Base-by-base conservation (phyloP, 345 rosid species). In the Pseudoturritis turrita region DNA sequence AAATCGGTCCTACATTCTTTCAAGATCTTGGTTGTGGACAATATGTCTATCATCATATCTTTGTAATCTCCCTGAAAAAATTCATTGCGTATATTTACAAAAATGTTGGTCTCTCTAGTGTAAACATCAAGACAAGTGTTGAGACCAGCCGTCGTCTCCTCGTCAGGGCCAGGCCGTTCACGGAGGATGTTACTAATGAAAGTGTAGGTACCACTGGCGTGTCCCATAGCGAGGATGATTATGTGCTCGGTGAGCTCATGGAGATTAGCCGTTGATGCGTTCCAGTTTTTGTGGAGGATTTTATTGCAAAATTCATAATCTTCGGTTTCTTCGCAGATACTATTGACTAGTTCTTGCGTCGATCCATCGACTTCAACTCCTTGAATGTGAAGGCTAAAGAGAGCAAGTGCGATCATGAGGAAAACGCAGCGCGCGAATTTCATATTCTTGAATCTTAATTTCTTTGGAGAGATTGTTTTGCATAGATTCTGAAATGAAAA, bases 101-200 rank as follows among this genome's bases (percentile, higher is more conserved):
- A 72, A 22, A 19, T 21, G 15, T 0, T 41, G 21, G 46, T 62
- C 22, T 72, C 76, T 9, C 37, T 45, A 29, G 13, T 25, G 52
- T 31, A 72, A 31, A 44, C 56, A 2, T 14, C 21, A 31, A 53
- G 55, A 43, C 76, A 72, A n/a, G 63, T 72, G 0, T 44, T 3
- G n/a, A 72, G 36, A 62, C 31, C 55, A 23, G 5, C 2, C 19
- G 17, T 62, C 19, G 17, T 62, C 10, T 62, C 45, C 45, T 72
- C 29, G 10, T 72, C 33, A 15, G 39, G 28, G 22, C 2, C 63
- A 22, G 44, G 70, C 15, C 52, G 31, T 12, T 53, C 2, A 31
- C 55, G 62, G 36, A 72, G 31, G 46, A 72, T 72, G 46, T 62
- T 21, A 62, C 18, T 21, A 9, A 72, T 72, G 39, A 72, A 62